phyloP scores from a whole-genome alignment of 441 rosid species.

The Manihot esculenta region DNA sequence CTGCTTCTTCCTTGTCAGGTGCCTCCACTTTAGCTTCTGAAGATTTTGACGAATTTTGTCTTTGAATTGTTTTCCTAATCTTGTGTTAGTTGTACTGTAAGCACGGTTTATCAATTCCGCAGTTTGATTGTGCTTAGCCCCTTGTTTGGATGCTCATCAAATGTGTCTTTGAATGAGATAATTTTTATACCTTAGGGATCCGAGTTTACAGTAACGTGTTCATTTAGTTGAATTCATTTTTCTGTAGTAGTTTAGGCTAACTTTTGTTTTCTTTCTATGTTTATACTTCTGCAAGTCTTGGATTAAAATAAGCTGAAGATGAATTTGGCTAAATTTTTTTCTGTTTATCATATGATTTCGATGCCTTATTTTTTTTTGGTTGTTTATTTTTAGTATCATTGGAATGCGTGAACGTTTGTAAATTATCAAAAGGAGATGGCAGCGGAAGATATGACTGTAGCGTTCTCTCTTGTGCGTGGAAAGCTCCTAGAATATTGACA shows the following conservation, averaged over 20 bases:
- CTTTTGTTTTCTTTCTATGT: not conserved
- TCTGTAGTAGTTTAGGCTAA: not conserved
- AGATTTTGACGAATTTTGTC: not conserved
- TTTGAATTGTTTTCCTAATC: not conserved
- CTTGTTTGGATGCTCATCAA: conserved; percentile 23
- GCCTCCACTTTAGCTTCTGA: not conserved
- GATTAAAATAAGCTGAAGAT: conserved; percentile 2
- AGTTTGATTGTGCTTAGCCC: conserved; percentile 3
- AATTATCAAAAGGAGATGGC: conserved; percentile 67
- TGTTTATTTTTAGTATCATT: conserved; percentile 54
- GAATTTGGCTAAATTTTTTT: not conserved
- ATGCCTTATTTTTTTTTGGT: not conserved
- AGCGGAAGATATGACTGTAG: conserved; percentile 70
- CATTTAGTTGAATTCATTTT: not conserved
- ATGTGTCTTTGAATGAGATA: conserved; percentile 18
- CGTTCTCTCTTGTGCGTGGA: conserved; percentile 85
- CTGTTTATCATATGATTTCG: not conserved
- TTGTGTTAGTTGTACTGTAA: not conserved
- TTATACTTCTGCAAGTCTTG: not conserved
- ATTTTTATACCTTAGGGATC: not conserved
- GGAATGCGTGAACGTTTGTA: conserved; percentile 83
- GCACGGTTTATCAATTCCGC: conserved; percentile 1
- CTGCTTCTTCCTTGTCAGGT: conserved; percentile 85
- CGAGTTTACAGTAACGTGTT: not conserved
- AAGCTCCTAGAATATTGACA: conserved; percentile 85